Conservation (phyloP, 202 grass and related monocot genomes). For the Panicum virgatum region DNA sequence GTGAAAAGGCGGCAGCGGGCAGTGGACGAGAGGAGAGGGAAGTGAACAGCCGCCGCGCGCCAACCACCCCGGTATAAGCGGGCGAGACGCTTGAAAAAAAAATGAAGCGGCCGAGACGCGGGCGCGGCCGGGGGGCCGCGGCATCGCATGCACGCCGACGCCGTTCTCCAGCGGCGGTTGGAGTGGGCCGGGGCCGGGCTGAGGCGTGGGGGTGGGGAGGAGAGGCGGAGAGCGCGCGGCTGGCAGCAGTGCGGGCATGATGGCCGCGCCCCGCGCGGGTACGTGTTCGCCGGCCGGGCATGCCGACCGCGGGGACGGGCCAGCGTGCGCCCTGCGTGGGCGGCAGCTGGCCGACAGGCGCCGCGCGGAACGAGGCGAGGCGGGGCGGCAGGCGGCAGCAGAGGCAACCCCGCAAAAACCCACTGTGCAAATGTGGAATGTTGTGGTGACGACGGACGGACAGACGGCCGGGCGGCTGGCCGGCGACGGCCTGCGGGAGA, state of each 20-base stretch:
- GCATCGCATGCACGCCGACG: background rate
- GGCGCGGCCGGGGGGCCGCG: background rate
- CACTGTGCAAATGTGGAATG: no score
- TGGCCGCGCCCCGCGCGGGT: background rate
- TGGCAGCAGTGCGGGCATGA: conserved; percentile 11
- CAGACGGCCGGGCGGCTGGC: background rate
- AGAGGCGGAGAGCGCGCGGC: no score
- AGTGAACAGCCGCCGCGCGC: conserved; percentile 31
- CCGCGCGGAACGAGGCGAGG: conserved; percentile 26
- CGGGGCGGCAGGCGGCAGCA: background rate
- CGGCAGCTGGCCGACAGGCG: conserved; percentile 53
- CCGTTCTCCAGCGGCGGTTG: background rate
- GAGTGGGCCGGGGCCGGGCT: background rate
- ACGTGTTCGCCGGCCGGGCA: conserved; percentile 33
- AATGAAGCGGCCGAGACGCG: no score
- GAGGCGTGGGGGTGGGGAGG: background rate
- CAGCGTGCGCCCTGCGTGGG: conserved; percentile 43
- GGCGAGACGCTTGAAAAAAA: no score
- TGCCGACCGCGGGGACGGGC: background rate
- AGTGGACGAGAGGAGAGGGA: conserved; percentile 35
- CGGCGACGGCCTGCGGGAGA: background rate
- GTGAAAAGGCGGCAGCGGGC: background rate
- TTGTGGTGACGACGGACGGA: conserved; percentile 2
- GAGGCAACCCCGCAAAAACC: no score
- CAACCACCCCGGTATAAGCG: conserved; percentile 16